Base-by-base conservation (phyloP, 179 eudicot species). In the Amaranthus tricolor region DNA sequence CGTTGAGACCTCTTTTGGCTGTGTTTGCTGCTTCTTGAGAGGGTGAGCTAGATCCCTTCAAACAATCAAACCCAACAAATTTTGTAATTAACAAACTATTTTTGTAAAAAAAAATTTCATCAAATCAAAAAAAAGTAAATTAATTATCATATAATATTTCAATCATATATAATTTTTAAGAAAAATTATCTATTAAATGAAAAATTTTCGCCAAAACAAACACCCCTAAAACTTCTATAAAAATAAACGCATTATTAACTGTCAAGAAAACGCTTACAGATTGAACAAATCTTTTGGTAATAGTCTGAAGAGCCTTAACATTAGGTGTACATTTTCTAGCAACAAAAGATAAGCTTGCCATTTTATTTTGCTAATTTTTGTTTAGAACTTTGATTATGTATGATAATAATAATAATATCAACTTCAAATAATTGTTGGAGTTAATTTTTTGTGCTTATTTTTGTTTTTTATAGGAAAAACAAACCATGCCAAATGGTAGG, bases 1-100 rank as follows among this genome's bases (percentile, higher is more conserved):
- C 89, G 43, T 80, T 82, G 49, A 84, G 65, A 11, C 86, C 88
- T 65, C 84, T 81, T 68, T 82, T 84, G 5, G 87, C 85, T 40
- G 81, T 64, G 12, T 68, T 80, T 6, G 80, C 58, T 45, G 78
- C 80, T 15, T 81, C 85, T 24, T 75, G 68, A 13, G 78, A 53
- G 62, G 66, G 54, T 24, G 76, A 76, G 45, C 77, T 71, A 8
- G 79, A 69, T 55, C 84, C 84, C 74, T 81, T 31, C 6, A 56
- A n/a, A 21, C 43, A 50, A 43, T 12, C 56, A 62, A 73, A 13
- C 45, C 15, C 43, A 74, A n/a, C 21, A 19, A 21, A 12, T 56
- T 45, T 40, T 71, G 58, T 71, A 6, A 31, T 31, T 31, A 1
- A 31, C 40, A 31, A 31, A 1, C 40, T 4, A 31, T 31, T 31